Conservation (phyloP, 2,329 filamentous ascomycete species). For the Orbilia quercus region DNA sequence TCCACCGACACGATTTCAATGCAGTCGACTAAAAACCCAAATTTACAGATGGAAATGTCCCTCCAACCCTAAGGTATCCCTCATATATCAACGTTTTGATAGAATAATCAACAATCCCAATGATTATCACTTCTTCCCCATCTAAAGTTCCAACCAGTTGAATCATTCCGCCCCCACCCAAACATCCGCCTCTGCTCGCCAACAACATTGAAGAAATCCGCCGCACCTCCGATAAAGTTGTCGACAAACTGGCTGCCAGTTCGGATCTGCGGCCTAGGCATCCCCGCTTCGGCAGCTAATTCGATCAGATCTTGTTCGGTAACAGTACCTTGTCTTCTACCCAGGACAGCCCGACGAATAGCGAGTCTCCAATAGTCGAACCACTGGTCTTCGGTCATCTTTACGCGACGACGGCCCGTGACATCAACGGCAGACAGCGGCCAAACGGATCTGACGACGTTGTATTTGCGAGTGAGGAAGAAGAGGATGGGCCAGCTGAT, state of each 20-base stretch:
- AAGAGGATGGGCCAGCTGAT: slow-evolving; percentile 77
- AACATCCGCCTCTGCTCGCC: slow-evolving; percentile 46
- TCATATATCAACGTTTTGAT: not conserved
- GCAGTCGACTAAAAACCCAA: slow-evolving; percentile 2
- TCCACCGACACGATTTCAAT: slow-evolving; percentile 25
- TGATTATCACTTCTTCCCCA: slow-evolving; percentile 33
- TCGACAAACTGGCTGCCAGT: slow-evolving; percentile 39
- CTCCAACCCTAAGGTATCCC: too few species aligned
- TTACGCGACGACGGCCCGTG: slow-evolving; percentile 50
- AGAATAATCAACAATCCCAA: slow-evolving; percentile 33
- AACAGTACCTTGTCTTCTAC: slow-evolving; percentile 69
- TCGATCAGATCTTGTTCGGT: slow-evolving; percentile 69
- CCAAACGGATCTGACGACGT: slow-evolving; percentile 74
- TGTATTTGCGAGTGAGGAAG: slow-evolving; percentile 75
- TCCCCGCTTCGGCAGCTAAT: slow-evolving; percentile 63
- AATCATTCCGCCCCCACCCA: slow-evolving; percentile 31
- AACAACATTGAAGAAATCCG: slow-evolving; percentile 28
- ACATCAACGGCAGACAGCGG: slow-evolving; percentile 41
- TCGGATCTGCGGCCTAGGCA: slow-evolving; percentile 61
- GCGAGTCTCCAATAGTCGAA: slow-evolving; percentile 72
- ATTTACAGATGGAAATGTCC: not conserved
- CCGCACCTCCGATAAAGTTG: slow-evolving; percentile 34
- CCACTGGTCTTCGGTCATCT: slow-evolving; percentile 69
- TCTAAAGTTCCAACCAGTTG: slow-evolving; percentile 38
- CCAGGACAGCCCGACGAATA: slow-evolving; percentile 71